Evolutionary conservation across 176 grass and related monocot species (phyloP).

Genomic region (Hyparrhenia diplandra): DNA sequence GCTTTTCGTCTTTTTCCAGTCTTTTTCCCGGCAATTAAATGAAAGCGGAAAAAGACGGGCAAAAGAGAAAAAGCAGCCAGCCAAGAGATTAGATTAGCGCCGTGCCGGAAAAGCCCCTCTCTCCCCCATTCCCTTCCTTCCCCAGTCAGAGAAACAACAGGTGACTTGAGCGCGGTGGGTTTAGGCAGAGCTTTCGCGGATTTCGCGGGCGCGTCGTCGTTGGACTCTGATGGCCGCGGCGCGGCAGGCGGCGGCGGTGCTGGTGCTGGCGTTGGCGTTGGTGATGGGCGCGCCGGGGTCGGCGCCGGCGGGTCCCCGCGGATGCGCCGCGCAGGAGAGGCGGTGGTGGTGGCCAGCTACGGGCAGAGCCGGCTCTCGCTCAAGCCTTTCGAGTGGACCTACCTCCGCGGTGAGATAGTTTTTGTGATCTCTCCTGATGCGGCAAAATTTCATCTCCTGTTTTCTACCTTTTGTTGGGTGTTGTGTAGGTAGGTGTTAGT

Average conservation of each 20-base stretch:
- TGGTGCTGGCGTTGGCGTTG: background rate
- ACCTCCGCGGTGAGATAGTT: conserved; percentile 61
- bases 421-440: background rate
- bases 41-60: conserved; percentile 11
- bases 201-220: background rate
- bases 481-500: background rate
- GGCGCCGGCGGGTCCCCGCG: background rate
- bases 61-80: background rate
- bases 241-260: background rate
- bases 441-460: background rate
- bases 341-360: conserved; percentile 54
- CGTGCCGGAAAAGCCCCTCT: conserved; percentile 2
- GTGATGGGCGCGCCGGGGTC: conserved; percentile 8
- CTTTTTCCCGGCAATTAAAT: background rate
- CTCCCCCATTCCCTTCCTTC: too few species aligned
- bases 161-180: too few species aligned
- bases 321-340: conserved; percentile 34
- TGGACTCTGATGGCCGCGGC: background rate
- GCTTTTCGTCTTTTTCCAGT: background rate
- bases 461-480: background rate
- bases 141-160: too few species aligned
- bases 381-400: conserved; percentile 84
- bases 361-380: conserved; percentile 53
- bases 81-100: background rate
- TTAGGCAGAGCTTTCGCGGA: conserved; percentile 15